These are phyloP conservation scores for Amanita rimosa DNA, from an alignment of 768 basidiomycete species.

Conservation along the genomic window DNA sequence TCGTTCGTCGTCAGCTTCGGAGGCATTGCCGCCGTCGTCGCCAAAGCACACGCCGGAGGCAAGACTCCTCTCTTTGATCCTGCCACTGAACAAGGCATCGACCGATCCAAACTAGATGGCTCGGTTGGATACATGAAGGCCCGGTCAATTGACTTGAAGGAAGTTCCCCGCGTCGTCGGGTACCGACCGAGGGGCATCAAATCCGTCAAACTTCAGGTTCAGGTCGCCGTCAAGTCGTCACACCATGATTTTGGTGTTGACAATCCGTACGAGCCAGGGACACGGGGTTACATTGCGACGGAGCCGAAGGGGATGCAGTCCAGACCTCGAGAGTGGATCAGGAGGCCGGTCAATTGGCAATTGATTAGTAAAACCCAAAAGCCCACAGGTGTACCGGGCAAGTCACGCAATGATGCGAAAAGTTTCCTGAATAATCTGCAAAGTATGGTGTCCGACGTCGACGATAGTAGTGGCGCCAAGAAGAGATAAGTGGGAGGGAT, in stretches of 20 bases:
- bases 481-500: no score
- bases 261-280: slow-evolving; percentile 41
- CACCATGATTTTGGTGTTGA: slow-evolving; percentile 18
- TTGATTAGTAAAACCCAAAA: no score
- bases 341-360: no score
- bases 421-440: no score
- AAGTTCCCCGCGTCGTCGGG: slow-evolving; percentile 36
- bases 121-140: slow-evolving; percentile 21
- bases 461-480: no score
- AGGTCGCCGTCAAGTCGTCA: slow-evolving; percentile 15
- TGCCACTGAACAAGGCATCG: slow-evolving; percentile 18
- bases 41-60: slow-evolving; percentile 6
- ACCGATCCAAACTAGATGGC: slow-evolving; percentile 9
- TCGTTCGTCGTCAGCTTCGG: slow-evolving; percentile 29
- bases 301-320: neutral
- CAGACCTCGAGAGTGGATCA: no score
- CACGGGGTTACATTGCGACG: slow-evolving; percentile 29
- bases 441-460: no score
- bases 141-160: slow-evolving; percentile 15
- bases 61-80: slow-evolving; percentile 18
- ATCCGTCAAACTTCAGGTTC: slow-evolving; percentile 20
- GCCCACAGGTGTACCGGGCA: no score
- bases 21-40: slow-evolving; percentile 25
- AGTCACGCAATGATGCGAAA: no score
- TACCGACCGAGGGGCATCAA: slow-evolving; percentile 24